Evolutionary conservation across 371 early-diverging fungal genomes (phyloP).

Genomic region (Mortierella sp.): DNA sequence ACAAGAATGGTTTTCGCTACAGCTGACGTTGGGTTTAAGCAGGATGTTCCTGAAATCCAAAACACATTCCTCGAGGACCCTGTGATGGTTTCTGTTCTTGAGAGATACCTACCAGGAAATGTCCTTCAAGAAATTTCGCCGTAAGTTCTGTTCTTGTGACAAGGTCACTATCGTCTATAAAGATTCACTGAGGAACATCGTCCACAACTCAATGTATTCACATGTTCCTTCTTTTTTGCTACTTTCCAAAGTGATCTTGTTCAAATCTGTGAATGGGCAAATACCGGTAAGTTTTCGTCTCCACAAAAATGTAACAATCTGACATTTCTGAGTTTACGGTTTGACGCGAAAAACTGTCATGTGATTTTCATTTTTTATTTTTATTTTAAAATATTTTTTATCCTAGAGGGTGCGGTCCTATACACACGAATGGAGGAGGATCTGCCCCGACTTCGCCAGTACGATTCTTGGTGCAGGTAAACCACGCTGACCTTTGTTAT

Average conservation of each 20-base stretch:
- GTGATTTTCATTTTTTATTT: no score
- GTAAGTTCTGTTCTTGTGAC: slow-evolving; percentile 16
- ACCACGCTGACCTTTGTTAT: no score
- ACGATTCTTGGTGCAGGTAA: slow-evolving; percentile 74
- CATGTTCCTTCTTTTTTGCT: not conserved
- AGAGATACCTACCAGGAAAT: slow-evolving; percentile 60
- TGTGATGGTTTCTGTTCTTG: slow-evolving; percentile 63
- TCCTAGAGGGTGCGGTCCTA: slow-evolving; percentile 34
- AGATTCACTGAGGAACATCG: no score
- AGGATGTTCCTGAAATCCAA: slow-evolving; percentile 63
- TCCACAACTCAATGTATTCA: not conserved
- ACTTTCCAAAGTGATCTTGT: slow-evolving; percentile 29
- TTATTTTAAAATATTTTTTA: not conserved
- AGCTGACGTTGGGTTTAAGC: slow-evolving; percentile 57
- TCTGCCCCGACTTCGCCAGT: slow-evolving; percentile 75
- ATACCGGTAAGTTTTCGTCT: slow-evolving; percentile 31
- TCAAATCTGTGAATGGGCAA: slow-evolving; percentile 49
- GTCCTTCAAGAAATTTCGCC: slow-evolving; percentile 61
- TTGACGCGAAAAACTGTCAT: not conserved
- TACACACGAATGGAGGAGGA: slow-evolving; percentile 56
- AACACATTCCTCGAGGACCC: slow-evolving; percentile 70
- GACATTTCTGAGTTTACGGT: not conserved
- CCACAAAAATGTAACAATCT: slow-evolving; percentile 13
- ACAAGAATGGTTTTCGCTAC: slow-evolving; percentile 39
- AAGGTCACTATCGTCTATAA: no score